Evolutionary conservation across 73 alveolate genomes (phyloP).

Genomic region (Paramecium primaurelia): DNA sequence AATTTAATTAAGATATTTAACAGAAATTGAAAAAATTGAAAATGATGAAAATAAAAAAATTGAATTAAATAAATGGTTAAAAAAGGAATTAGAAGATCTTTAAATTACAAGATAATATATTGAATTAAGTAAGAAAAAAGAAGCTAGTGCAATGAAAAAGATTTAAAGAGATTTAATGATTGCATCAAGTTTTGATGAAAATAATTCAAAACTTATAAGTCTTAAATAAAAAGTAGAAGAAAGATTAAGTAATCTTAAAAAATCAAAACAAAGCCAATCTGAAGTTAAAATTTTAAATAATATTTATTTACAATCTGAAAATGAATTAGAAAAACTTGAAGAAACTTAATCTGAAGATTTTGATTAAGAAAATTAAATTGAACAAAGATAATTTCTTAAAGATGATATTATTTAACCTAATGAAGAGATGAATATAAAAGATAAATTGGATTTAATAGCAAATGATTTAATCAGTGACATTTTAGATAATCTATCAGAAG

Average conservation of each 20-base stretch:
- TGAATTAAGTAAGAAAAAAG: conserved; percentile 32
- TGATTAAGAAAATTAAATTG: neutral
- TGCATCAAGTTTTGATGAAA: conserved; percentile 32
- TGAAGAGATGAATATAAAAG: neutral
- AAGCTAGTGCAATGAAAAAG: conserved; percentile 30
- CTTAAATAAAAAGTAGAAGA: conserved; percentile 4
- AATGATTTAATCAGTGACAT: neutral
- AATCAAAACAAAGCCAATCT: neutral
- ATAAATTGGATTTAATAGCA: neutral
- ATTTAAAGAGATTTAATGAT: conserved; percentile 27
- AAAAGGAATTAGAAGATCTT: conserved; percentile 22
- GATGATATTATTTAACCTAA: neutral
- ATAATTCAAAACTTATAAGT: neutral
- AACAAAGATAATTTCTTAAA: neutral
- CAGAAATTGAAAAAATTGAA: neutral
- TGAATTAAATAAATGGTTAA: neutral
- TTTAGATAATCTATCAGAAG: neutral
- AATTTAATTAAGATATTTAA: neutral
- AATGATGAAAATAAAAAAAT: neutral
- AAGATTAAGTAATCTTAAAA: neutral
- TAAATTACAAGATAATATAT: neutral
- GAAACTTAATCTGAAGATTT: conserved; percentile 33
- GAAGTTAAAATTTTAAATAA: neutral
- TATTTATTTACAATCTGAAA: neutral
- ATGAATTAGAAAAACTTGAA: neutral